A percentile compares a stretch with the other conserved stretches of the same genome.
Conservation (phyloP, 305 asterid species). For the Striga hermonthica region DNA sequence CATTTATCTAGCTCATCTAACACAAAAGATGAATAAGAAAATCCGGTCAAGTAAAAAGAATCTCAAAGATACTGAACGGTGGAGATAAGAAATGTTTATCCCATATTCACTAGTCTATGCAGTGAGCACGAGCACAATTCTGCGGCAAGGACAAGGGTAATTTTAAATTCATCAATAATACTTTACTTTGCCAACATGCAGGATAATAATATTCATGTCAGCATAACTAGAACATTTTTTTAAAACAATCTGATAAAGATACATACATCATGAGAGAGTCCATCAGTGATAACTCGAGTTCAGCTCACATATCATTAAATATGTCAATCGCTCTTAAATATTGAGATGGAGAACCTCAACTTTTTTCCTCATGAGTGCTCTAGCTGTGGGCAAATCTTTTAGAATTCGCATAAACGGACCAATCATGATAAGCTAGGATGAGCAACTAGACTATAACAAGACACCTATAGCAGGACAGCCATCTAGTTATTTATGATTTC, state of each 20-base stretch:
- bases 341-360: background rate
- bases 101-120: conserved; percentile 16
- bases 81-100: conserved; percentile 14
- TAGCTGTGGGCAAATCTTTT: conserved; percentile 5
- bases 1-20: background rate
- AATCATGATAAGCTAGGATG: conserved; percentile 7
- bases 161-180: conserved; percentile 2
- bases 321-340: background rate
- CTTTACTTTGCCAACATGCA: background rate
- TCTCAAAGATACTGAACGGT: conserved; percentile 7
- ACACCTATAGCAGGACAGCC: background rate
- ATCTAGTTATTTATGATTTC: conserved; percentile 13
- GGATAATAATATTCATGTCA: too few species aligned
- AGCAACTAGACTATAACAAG: background rate
- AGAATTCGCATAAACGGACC: background rate
- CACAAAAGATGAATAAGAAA: background rate
- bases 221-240: conserved; percentile 10
- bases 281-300: conserved; percentile 26
- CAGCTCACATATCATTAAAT: conserved; percentile 12
- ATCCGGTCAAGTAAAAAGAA: conserved; percentile 10
- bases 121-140: conserved; percentile 21
- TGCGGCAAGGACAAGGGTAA: conserved; percentile 17
- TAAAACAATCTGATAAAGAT: conserved; percentile 24
- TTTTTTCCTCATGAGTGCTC: conserved; percentile 13
- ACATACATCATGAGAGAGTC: conserved; percentile 7